Evolutionary conservation across 352 stramenopile genomes (phyloP).

Genomic region (Globisporangium paroecandrum): DNA sequence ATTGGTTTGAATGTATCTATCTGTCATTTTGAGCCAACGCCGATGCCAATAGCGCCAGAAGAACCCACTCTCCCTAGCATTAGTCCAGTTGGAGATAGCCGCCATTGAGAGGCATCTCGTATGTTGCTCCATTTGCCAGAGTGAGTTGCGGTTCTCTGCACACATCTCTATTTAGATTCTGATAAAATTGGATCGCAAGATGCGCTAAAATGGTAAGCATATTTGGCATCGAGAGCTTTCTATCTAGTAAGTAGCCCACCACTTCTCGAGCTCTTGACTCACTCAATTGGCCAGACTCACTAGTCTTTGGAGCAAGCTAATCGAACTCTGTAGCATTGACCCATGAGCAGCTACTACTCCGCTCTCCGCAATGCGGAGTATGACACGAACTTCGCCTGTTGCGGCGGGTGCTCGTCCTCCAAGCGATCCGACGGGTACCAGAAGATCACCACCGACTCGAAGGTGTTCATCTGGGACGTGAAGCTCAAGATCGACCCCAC

Average conservation of each 20-base stretch:
- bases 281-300: background rate
- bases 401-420: conserved; percentile 61
- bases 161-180: background rate
- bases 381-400: conserved; percentile 63
- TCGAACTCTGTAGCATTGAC: background rate
- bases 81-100: background rate
- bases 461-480: conserved; percentile 67
- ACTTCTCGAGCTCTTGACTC: background rate
- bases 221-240: background rate
- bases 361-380: conserved; percentile 13
- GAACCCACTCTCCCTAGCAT: too few relatives aligned
- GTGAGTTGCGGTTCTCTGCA: background rate
- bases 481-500: conserved; percentile 55
- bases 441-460: conserved; percentile 45
- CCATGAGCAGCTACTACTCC: conserved; percentile 3
- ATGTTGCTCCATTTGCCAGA: background rate
- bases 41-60: too few relatives aligned
- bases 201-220: background rate
- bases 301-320: background rate
- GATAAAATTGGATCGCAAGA: background rate
- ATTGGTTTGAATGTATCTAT: too few relatives aligned
- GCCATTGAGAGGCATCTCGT: background rate
- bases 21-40: too few relatives aligned
- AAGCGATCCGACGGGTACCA: conserved; percentile 40
- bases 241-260: background rate